Evolutionary conservation across 2,329 filamentous ascomycete species (phyloP).

Genomic region (Fusarium sp.): DNA sequence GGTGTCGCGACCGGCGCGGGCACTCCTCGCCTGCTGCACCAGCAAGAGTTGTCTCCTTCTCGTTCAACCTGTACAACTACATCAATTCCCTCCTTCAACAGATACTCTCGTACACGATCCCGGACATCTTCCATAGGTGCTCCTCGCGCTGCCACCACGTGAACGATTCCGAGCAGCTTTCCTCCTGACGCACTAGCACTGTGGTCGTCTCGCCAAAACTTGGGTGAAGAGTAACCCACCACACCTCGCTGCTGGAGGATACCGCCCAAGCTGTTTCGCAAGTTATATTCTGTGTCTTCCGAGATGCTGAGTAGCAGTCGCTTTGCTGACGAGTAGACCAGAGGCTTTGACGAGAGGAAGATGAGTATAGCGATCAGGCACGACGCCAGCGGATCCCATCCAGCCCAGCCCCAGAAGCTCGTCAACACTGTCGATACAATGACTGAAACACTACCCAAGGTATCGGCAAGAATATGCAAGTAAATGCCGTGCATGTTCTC

Average conservation of each 20-base stretch:
- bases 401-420: constrained; percentile 88
- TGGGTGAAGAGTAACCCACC: constrained; percentile 84
- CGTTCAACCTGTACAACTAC: constrained; percentile 89
- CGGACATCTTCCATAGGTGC: constrained; percentile 86
- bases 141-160: constrained; percentile 80
- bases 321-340: constrained; percentile 87
- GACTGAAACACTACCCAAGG: constrained; percentile 92
- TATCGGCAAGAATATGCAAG: constrained; percentile 93
- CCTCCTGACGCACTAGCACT: constrained; percentile 57
- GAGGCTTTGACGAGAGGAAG: constrained; percentile 88
- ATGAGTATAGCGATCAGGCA: constrained; percentile 95
- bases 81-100: constrained; percentile 79
- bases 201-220: constrained; percentile 91
- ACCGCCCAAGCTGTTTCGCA: constrained; percentile 87
- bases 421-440: constrained; percentile 92
- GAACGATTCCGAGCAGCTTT: constrained; percentile 84
- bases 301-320: constrained; percentile 87
- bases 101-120: constrained; percentile 78
- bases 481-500: constrained; percentile 99
- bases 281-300: constrained; percentile 85
- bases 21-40: constrained; percentile 60
- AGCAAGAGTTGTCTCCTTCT: constrained; percentile 78
- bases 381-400: constrained; percentile 94
- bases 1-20: constrained; percentile 46
- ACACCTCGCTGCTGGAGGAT: constrained; percentile 87